Evolutionary conservation across 2,329 filamentous ascomycete genomes (phyloP), one percentile per base, ranked within the genome.

Genomic region (Botryotinia narcissicola): DNA sequence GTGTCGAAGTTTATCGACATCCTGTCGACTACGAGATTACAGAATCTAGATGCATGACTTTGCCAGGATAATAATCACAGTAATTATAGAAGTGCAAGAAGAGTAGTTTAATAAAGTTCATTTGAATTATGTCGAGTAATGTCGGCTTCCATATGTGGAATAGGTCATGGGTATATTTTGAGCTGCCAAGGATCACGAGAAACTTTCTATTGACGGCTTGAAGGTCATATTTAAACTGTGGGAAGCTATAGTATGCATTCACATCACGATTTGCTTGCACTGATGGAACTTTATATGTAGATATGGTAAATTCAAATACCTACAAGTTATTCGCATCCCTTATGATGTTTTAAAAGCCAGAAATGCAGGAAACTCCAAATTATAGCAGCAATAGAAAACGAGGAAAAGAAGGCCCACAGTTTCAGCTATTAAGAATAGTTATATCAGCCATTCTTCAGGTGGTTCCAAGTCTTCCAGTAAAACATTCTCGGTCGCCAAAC

Each of bases 201-300:
- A 51, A 1, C 22, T 51, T 12, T 5, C 6, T 3, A 14, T 10
- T 25, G 3, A 12, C 9, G 8, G 22, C 9, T 12, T 4, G 46
- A 4, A 25, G 20, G 20, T 48, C 9, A 51, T 40, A 14, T 51
- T 3, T 6, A n/a, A 14, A 14, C 48, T n/a, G 25, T n/a, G 4
- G 10, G 22, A n/a, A 51, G 48, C 25, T 51, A n/a, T n/a, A n/a
- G 10, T n/a, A 14, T 12, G 14, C 48, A n/a, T n/a, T 51, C 22
- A 51, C 1, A n/a, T 51, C 48, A n/a, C 4, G 5, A 1, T n/a
- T 10, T 51, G 5, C 9, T n/a, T n/a, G 1, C 25, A n/a, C 22
- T 14, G 5, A n/a, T 51, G 22, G 14, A n/a, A 3, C 1, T 0
- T 2, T 18, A n/a, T 14, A 0, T n/a, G 10, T n/a, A n/a, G 10